A percentile compares a stretch with the other conserved stretches of the same genome.
These are phyloP conservation scores for Colletotrichum tanaceti DNA, from an alignment of 2,329 filamentous ascomycete genomes.

Conservation along the genomic window DNA sequence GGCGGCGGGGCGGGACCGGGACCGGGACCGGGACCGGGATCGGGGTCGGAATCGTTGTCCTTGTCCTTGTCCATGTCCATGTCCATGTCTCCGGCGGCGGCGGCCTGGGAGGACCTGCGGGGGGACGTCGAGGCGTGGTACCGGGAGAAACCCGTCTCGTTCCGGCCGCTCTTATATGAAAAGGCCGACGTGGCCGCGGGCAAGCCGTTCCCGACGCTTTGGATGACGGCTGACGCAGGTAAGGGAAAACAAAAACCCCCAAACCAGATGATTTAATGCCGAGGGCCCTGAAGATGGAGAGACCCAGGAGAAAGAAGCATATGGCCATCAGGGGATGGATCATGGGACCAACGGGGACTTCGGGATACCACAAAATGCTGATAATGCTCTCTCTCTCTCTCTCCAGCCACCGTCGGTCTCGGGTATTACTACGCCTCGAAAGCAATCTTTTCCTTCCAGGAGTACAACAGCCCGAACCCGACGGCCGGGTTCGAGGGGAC, in stretches of 20 bases:
- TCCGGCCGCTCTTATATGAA: constrained; percentile 49
- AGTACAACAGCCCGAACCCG: constrained; percentile 30
- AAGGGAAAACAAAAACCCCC: constrained; percentile 32
- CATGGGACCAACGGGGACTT: too few species aligned
- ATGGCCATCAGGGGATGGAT: too few species aligned
- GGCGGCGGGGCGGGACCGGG: too few species aligned
- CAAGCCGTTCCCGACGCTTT: constrained; percentile 50
- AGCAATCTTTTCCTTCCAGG: constrained; percentile 40
- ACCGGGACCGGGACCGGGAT: too few species aligned
- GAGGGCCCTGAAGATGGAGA: too few species aligned
- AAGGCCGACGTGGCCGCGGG: constrained; percentile 42
- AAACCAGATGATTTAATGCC: too few species aligned
- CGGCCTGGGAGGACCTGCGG: constrained; percentile 22
- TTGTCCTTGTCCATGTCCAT: too few species aligned
- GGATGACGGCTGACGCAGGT: constrained; percentile 52
- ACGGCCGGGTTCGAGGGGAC: constrained; percentile 32
- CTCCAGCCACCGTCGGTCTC: constrained; percentile 48
- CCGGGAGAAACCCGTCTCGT: constrained; percentile 46
- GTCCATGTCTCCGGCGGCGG: too few species aligned
- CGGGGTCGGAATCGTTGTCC: too few species aligned
- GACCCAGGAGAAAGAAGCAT: too few species aligned
- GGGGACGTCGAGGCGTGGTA: constrained; percentile 47
- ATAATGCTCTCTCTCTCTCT: too few species aligned
- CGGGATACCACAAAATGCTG: too few species aligned
- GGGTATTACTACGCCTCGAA: constrained; percentile 51